Evolutionary conservation across 345 rosid genomes (phyloP), one percentile per base, ranked within the genome.

Genomic region (Carallia pectinifolia): DNA sequence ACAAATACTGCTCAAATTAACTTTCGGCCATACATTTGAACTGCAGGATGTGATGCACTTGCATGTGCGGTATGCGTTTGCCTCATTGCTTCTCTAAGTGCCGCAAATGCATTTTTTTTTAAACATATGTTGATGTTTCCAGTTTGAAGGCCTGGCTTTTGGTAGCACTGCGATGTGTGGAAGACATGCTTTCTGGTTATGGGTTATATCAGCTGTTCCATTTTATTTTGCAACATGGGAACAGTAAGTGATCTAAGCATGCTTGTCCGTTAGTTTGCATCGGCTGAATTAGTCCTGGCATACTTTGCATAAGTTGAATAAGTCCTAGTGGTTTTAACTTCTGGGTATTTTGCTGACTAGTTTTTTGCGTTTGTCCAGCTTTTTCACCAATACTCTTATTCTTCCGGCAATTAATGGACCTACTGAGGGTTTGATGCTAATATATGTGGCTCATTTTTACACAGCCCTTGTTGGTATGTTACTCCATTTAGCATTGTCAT

Each of bases 171-270:
- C 92, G 67, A 89, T 92, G 97, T 92, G 98, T 77, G 98, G 96
- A 72, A 82, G 93, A 81, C 82, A 88, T 72, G 63, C 89, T 52
- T 95, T 95, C 79, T 95, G 94, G 92, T 92, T 92, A 81, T 95
- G 99, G 99, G 80, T 92, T 70, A 84, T 96, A 80, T 87, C 99
- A 58, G 99, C 98, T 61, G 80, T 89, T 77, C 97, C 99, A 75
- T 96, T 96, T 74, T 86, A 85, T 71, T 85, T 90, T 77, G 98
- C 99, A 71, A 90, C 99, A 37, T 96, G 99, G 99, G 99, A 95
- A 81, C 78, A 78, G 99, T 95, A 83, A 78, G 97, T 81, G 52
- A 65, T 80, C 66, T 54, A n/a, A 38, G 31, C 58, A 10, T 37
- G 56, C 55, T 36, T 40, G 53, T 48, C 72, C 48, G 39, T 53